Base-by-base conservation (phyloP, 2,329 filamentous ascomycete genomes). In the Aspergillus puulaauensis region DNA sequence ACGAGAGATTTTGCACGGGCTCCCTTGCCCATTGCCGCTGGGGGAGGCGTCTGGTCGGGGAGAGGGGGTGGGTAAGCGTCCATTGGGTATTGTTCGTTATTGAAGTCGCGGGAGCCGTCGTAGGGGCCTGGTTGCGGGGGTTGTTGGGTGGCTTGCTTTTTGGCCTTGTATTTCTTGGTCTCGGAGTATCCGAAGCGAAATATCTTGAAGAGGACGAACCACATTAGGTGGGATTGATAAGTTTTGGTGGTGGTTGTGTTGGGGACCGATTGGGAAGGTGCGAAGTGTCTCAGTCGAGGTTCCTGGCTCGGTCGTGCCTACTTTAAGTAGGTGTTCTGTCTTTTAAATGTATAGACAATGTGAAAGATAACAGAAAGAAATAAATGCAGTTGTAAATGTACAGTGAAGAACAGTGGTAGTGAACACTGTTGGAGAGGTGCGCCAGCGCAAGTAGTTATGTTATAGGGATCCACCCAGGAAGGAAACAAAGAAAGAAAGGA, bases 161-260 rank as follows among this genome's bases (percentile, higher is more conserved):
- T 67, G 55, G 63, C 64, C 41, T 68, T 67, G 62, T 68, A 63
- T 19, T 72, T 71, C 52, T 71, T 71, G 61, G 66, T 65, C 63
- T 72, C 62, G 39, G 63, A 63, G 56, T 60, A 54, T 59, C 70
- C 70, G 31, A 69, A 40, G 56, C 66, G 63, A 60, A 71, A 57
- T 56, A 69, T 55, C 62, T 68, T 70, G 53, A 69, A 27, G 50
- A 67, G 51, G 50, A 71, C 41, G 61, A 72, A 70, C 54, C 64
- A 69, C 70, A 72, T 72, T 61, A 48, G 41, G 23, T 33, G 40
- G 19, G 1, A 41, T 59, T 48, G 21, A 17, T 14, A 7, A 15
- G 15, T 0, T 50, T 54, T 52, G 21, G 49, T 50, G 24, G n/a
- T 9, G 23, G 33, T 5, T 39, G 17, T 35, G 19, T 43, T 23